phyloP scores from a whole-genome alignment of 495 filamentous ascomycete genomes.

The Penicillium malachiteum region DNA sequence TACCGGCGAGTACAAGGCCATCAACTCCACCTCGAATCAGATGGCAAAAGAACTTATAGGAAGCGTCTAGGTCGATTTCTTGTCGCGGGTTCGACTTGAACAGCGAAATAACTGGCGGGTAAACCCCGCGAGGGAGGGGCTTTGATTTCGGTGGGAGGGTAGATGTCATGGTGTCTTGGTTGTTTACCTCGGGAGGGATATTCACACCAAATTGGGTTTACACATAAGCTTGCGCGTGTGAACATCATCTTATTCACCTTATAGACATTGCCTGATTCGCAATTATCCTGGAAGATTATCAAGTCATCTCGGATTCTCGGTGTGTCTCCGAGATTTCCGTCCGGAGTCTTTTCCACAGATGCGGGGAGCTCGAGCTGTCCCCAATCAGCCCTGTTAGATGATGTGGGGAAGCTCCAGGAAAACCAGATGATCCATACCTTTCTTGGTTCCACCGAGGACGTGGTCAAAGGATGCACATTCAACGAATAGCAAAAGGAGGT shows the following conservation, averaged over 20 bases:
- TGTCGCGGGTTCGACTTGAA: slow-evolving; percentile 32
- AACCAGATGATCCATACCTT: slow-evolving; percentile 10
- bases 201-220: background rate
- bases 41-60: slow-evolving; percentile 34
- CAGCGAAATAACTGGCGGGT: slow-evolving; percentile 40
- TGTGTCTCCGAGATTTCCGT: slow-evolving; percentile 19
- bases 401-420: slow-evolving; percentile 11
- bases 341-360: slow-evolving; percentile 21
- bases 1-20: slow-evolving; percentile 57
- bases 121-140: slow-evolving; percentile 36
- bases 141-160: slow-evolving; percentile 20
- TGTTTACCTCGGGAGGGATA: background rate
- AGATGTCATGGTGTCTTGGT: slow-evolving; percentile 20
- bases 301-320: background rate
- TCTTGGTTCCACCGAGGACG: background rate
- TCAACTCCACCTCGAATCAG: slow-evolving; percentile 37
- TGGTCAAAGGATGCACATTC: slow-evolving; percentile 2
- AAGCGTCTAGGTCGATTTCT: slow-evolving; percentile 41
- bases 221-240: background rate
- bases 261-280: background rate
- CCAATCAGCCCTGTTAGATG: slow-evolving; percentile 11
- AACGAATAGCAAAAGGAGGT: slow-evolving; percentile 9
- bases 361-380: slow-evolving; percentile 5
- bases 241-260: slow-evolving; percentile 1
- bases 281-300: background rate